Conservation (phyloP, 2,329 filamentous ascomycete species). For the Trichophyton simii region DNA sequence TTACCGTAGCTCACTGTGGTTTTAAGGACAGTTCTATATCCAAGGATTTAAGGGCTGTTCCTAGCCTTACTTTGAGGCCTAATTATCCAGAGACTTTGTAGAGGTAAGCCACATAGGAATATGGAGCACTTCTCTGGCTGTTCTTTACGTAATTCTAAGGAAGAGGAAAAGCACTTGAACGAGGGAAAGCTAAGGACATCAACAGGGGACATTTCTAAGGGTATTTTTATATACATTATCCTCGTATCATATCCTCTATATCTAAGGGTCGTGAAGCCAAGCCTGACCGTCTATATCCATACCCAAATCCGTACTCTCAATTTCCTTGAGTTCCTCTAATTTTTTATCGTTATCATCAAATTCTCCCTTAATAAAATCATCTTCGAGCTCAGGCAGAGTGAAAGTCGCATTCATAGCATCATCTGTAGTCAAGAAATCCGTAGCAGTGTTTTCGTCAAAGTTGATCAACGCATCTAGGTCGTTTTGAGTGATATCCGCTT, state of each 20-base stretch:
- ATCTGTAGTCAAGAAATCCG: constrained; percentile 24
- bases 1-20: too few species aligned
- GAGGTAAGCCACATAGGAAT: background rate
- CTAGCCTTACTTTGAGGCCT: background rate
- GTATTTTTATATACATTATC: background rate
- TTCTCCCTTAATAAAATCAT: background rate
- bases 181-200: background rate
- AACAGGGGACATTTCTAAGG: background rate
- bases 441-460: constrained; percentile 30
- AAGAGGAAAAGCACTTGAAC: too few species aligned
- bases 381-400: constrained; percentile 3
- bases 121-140: background rate
- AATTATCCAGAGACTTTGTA: background rate
- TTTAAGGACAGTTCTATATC: background rate
- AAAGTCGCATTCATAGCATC: constrained; percentile 13
- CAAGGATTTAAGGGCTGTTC: background rate
- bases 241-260: background rate
- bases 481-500: constrained; percentile 33
- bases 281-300: background rate
- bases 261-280: background rate
- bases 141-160: too few species aligned
- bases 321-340: constrained; percentile 13
- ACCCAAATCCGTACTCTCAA: background rate
- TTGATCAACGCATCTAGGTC: constrained; percentile 37
- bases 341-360: constrained; percentile 15